These are phyloP conservation scores for Solanum virginianum DNA, from an alignment of 257 asterid genomes.

Conservation along the genomic window DNA sequence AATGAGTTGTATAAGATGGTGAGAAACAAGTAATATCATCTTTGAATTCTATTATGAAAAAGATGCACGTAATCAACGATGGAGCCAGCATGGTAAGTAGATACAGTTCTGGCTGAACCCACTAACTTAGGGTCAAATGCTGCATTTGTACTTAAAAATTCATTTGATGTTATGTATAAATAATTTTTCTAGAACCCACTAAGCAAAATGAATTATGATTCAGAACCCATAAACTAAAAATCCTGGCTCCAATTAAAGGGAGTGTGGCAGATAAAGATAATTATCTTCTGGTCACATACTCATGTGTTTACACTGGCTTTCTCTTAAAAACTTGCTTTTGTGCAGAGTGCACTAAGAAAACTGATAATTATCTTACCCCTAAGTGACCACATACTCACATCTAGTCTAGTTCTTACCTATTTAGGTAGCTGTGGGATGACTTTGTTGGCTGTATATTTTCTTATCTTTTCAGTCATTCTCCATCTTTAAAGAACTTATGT, in stretches of 20 bases:
- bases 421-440: neutral
- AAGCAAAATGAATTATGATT: neutral
- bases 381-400: neutral
- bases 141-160: neutral
- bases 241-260: neutral
- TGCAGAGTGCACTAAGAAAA: neutral
- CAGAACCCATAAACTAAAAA: neutral
- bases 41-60: neutral
- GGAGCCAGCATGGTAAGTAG: neutral
- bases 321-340: neutral
- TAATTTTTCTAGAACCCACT: neutral
- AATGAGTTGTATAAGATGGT: neutral
- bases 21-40: neutral
- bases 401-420: neutral
- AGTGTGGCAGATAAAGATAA: neutral
- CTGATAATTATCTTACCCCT: neutral
- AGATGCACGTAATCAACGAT: neutral
- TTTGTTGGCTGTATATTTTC: neutral
- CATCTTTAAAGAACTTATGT: neutral
- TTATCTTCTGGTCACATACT: neutral
- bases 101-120: neutral
- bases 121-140: neutral
- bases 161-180: neutral
- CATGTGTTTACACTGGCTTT: neutral
- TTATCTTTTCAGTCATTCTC: neutral